Evolutionary conservation across 2,329 filamentous ascomycete species (phyloP).

Genomic region (Paracorniculantispora psalliotae): DNA sequence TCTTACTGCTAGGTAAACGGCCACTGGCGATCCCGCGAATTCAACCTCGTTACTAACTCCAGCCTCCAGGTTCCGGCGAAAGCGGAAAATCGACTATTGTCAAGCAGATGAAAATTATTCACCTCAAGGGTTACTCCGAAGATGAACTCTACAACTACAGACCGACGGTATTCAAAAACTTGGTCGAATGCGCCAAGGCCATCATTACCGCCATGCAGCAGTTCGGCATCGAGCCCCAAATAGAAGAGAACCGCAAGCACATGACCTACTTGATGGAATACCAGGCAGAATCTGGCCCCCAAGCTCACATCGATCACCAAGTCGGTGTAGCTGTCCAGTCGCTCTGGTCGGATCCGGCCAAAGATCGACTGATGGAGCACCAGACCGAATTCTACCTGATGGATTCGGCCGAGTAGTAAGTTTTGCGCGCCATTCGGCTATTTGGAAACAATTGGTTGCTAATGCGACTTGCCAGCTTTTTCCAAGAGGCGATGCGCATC

Average conservation of each 20-base stretch:
- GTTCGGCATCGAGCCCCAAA: conserved; percentile 77
- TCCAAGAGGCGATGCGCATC: conserved; percentile 86
- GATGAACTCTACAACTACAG: conserved; percentile 93
- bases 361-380: conserved; percentile 79
- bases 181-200: conserved; percentile 93
- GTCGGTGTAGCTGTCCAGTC: conserved; percentile 79
- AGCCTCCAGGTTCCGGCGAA: conserved; percentile 77
- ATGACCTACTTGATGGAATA: conserved; percentile 82
- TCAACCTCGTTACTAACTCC: conserved; percentile 17
- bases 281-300: conserved; percentile 83
- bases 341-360: conserved; percentile 85
- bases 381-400: conserved; percentile 98
- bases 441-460: neutral
- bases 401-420: conserved; percentile 98
- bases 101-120: conserved; percentile 99
- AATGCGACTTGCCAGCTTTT: conserved; percentile 63
- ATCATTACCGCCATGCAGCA: conserved; percentile 88
- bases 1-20: conserved; percentile 83
- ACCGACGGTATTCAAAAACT: conserved; percentile 95
- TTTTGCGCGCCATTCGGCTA: conserved; percentile 15
- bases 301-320: conserved; percentile 73
- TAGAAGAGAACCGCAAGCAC: conserved; percentile 65
- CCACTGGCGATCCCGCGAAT: conserved; percentile 10
- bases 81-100: conserved; percentile 99
- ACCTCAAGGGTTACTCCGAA: conserved; percentile 92